A percentile compares a stretch with the other conserved stretches of the same genome.
These are phyloP conservation scores for Xerocomellus amylosporus DNA, from an alignment of 768 basidiomycete species.

Conservation along the genomic window DNA sequence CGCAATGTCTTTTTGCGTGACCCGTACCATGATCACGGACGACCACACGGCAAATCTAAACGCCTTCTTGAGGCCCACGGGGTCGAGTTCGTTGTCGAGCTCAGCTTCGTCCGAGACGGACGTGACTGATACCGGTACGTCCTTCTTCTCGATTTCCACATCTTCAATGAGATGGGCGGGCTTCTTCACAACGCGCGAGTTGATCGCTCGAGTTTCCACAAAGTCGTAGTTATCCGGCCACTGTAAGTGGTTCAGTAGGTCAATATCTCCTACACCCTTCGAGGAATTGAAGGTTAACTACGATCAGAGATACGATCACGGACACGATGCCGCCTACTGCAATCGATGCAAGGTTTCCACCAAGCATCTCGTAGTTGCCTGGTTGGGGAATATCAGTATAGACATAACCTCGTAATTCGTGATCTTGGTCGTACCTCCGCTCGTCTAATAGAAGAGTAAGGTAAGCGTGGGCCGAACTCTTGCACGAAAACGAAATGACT, in stretches of 20 bases:
- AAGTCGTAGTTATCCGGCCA: slow-evolving; percentile 86
- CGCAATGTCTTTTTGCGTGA: neutral
- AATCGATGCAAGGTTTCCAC: slow-evolving; percentile 86
- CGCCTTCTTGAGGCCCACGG: slow-evolving; percentile 62
- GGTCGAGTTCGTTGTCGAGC: slow-evolving; percentile 61
- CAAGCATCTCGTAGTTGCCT: slow-evolving; percentile 71
- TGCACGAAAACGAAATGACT: slow-evolving; percentile 15
- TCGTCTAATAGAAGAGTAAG: slow-evolving; percentile 35
- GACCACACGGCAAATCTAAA: slow-evolving; percentile 80
- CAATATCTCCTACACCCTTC: neutral
- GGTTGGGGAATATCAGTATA: neutral
- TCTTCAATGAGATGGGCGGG: slow-evolving; percentile 18
- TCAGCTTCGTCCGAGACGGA: slow-evolving; percentile 39
- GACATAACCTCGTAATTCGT: slow-evolving; percentile 2
- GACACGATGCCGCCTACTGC: slow-evolving; percentile 78
- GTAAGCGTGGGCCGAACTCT: slow-evolving; percentile 1
- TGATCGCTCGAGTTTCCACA: slow-evolving; percentile 74
- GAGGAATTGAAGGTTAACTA: slow-evolving; percentile 31
- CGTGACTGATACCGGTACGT: slow-evolving; percentile 26
- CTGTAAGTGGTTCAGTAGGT: slow-evolving; percentile 31
- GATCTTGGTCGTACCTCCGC: slow-evolving; percentile 44
- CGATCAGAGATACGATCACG: slow-evolving; percentile 58
- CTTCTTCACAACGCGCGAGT: slow-evolving; percentile 35
- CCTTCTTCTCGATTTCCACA: slow-evolving; percentile 39
- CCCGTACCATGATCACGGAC: slow-evolving; percentile 60